Conservation (phyloP, 139 green algal species). For the Chlorella sp. region DNA sequence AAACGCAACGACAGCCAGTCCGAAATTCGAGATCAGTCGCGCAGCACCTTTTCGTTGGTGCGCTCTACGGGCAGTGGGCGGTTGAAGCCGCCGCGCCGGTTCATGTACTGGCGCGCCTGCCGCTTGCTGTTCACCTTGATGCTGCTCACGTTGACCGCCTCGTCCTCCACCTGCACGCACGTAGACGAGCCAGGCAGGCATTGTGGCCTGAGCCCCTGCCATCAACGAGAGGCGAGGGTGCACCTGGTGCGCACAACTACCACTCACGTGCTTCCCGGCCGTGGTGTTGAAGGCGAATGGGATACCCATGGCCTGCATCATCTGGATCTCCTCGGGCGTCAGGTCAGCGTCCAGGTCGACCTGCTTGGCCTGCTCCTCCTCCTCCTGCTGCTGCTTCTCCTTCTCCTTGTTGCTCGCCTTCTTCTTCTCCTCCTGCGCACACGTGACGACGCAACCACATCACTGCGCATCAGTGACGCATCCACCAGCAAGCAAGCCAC, state of each 20-base stretch:
- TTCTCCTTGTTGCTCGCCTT: no score
- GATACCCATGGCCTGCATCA: conserved; percentile 87
- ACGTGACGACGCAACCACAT: no score
- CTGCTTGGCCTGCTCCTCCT: conserved; percentile 1
- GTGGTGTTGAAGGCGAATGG: conserved; percentile 81
- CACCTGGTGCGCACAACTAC: no score
- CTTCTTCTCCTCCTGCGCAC: no score
- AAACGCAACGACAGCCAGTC: no score
- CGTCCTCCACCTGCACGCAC: conserved; percentile 65
- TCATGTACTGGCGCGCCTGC: conserved; percentile 88
- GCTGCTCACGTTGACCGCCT: conserved; percentile 51
- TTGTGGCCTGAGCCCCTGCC: no score
- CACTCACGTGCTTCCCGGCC: conserved; percentile 55
- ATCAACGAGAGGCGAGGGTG: no score
- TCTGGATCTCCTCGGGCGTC: conserved; percentile 72
- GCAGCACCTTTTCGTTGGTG: conserved; percentile 58
- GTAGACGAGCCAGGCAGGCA: no score
- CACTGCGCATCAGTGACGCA: no score
- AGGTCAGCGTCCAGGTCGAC: conserved; percentile 67
- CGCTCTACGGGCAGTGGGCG: conserved; percentile 69
- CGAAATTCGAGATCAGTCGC: no score
- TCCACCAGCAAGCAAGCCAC: no score
- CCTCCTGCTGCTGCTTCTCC: no score
- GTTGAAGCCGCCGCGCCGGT: conserved; percentile 89
- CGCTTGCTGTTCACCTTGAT: conserved; percentile 67